Evolutionary conservation across 2,329 filamentous ascomycete genomes (phyloP).

Genomic region (Aureobasidium sp.): DNA sequence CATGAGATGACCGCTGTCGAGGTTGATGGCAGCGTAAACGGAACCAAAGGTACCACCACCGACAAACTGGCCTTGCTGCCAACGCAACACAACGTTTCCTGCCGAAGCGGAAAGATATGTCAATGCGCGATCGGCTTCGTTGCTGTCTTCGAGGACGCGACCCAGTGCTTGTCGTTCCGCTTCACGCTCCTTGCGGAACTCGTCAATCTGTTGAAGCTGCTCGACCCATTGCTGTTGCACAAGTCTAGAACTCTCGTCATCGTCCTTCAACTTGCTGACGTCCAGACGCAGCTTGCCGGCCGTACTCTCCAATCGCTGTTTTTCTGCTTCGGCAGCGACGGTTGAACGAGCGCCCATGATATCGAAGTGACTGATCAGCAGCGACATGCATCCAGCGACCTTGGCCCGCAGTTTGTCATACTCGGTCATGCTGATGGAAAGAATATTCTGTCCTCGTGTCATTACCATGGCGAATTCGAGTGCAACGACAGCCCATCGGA

Average conservation of each 20-base stretch:
- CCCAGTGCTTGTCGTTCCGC: conserved; percentile 81
- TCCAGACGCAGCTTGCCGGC: conserved; percentile 70
- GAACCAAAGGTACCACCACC: conserved; percentile 95
- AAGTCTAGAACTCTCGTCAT: conserved; percentile 72
- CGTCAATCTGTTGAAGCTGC: conserved; percentile 68
- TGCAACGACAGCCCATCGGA: conserved; percentile 92
- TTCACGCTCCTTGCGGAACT: conserved; percentile 66
- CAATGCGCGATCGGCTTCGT: conserved; percentile 89
- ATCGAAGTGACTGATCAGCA: conserved; percentile 96
- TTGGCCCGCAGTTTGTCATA: conserved; percentile 76
- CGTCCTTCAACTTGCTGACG: conserved; percentile 62
- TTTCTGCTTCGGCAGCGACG: conserved; percentile 86
- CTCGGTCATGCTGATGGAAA: conserved; percentile 82
- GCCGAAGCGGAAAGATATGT: conserved; percentile 89
- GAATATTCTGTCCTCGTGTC: conserved; percentile 84
- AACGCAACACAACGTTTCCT: conserved; percentile 89
- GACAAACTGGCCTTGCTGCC: conserved; percentile 98
- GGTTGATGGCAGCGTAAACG: conserved; percentile 93
- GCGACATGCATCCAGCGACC: conserved; percentile 93
- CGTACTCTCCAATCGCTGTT: conserved; percentile 73
- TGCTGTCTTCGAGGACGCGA: conserved; percentile 84
- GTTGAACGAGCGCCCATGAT: conserved; percentile 96
- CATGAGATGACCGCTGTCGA: conserved; percentile 94
- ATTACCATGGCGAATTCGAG: conserved; percentile 96
- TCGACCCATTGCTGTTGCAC: conserved; percentile 68